These are phyloP conservation scores for Chrysosphaeria jannelii DNA, from an alignment of 2,329 filamentous ascomycete genomes.

Conservation along the genomic window DNA sequence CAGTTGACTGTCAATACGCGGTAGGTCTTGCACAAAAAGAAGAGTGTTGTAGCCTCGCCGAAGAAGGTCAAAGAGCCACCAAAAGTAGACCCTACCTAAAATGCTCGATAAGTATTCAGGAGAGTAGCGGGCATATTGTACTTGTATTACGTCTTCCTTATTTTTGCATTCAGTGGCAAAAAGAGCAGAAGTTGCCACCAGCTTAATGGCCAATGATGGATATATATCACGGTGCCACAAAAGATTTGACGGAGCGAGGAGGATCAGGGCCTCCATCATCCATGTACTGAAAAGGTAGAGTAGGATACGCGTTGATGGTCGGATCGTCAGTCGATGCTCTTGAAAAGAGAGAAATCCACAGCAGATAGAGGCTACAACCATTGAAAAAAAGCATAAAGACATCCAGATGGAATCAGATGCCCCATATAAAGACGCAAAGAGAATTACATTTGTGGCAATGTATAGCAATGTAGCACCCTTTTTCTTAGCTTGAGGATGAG, in stretches of 20 bases:
- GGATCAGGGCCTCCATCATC: constrained; percentile 1
- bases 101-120: constrained; percentile 7
- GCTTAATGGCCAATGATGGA: neutral
- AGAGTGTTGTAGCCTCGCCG: constrained; percentile 7
- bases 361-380: no score
- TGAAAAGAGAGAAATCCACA: constrained; percentile 3
- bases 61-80: constrained; percentile 9
- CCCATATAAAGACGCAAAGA: no score
- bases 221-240: constrained; percentile 8
- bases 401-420: no score
- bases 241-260: constrained; percentile 1
- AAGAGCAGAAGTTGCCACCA: neutral
- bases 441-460: no score
- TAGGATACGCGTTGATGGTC: constrained; percentile 1
- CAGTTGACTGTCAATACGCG: constrained; percentile 6
- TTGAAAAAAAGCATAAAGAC: no score
- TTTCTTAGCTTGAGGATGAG: no score
- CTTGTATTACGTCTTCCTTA: constrained; percentile 4
- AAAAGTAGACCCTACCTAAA: constrained; percentile 7
- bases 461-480: no score
- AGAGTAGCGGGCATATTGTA: constrained; percentile 3
- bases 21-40: constrained; percentile 6
- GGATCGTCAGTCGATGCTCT: constrained; percentile 1
- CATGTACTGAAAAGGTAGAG: constrained; percentile 2
- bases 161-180: constrained; percentile 4